A percentile compares a stretch with the other conserved stretches of the same genome.
phyloP scores from a whole-genome alignment of 768 basidiomycete species.

The Pleurotus cornucopiae region DNA sequence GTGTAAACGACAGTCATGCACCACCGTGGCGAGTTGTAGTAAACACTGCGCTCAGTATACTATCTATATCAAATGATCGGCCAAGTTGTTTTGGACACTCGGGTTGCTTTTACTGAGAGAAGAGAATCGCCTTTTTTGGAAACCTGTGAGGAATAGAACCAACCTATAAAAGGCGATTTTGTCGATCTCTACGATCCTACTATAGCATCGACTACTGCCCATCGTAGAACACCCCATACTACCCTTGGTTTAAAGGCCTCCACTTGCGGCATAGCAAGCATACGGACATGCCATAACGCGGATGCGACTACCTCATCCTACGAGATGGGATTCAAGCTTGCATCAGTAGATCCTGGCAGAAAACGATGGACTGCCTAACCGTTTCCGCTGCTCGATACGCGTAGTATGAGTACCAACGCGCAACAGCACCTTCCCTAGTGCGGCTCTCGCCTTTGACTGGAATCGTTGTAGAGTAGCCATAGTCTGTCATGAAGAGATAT shows the following conservation, averaged over 20 bases:
- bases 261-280: slow-evolving; percentile 9
- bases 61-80: too few species aligned
- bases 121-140: too few species aligned
- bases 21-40: too few species aligned
- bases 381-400: background rate
- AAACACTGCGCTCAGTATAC: too few species aligned
- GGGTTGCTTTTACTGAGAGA: too few species aligned
- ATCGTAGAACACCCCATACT: background rate
- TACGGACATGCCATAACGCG: slow-evolving; percentile 14
- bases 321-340: background rate
- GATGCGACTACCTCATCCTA: slow-evolving; percentile 13
- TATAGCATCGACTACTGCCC: background rate
- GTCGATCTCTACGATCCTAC: too few species aligned
- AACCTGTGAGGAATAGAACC: too few species aligned
- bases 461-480: slow-evolving; percentile 11
- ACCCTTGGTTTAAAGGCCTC: slow-evolving; percentile 6
- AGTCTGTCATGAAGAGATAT: slow-evolving; percentile 9
- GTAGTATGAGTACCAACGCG: background rate
- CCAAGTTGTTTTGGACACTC: too few species aligned
- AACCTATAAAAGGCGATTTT: too few species aligned
- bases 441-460: slow-evolving; percentile 14
- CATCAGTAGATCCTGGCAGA: background rate
- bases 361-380: background rate
- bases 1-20: too few species aligned
- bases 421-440: background rate